Conservation (phyloP, 2,329 filamentous ascomycete species). For the Aspergillus sp. region DNA sequence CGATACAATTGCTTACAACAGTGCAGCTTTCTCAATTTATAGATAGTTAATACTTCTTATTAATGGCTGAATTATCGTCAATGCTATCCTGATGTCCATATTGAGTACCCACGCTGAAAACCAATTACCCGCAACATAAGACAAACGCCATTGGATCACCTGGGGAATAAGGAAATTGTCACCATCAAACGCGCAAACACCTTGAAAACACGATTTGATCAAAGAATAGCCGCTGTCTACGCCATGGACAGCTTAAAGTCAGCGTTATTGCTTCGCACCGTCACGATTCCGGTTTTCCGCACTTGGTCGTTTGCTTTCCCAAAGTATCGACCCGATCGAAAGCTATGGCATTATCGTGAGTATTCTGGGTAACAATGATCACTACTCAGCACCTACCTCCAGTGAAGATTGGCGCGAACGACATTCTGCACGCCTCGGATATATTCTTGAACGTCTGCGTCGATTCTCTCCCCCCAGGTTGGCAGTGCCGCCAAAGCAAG, state of each 20-base stretch:
- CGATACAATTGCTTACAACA: no score
- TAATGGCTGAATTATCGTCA: no score
- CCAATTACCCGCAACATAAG: not conserved
- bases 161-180: not conserved
- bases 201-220: not conserved
- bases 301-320: conserved; percentile 19
- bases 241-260: conserved; percentile 12
- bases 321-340: conserved; percentile 25
- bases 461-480: conserved; percentile 25
- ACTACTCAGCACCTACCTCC: conserved; percentile 22
- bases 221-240: not conserved
- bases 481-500: conserved; percentile 25
- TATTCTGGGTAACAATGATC: not conserved
- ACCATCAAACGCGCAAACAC: not conserved
- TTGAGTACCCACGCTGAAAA: not conserved
- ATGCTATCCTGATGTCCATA: not conserved
- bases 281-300: conserved; percentile 14
- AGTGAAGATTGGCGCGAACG: conserved; percentile 26
- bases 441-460: conserved; percentile 27
- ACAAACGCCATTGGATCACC: not conserved
- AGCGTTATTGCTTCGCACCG: conserved; percentile 8
- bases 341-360: conserved; percentile 12
- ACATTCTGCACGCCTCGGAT: conserved; percentile 26
- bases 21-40: no score
- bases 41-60: no score